phyloP scores from a whole-genome alignment of 2,329 filamentous ascomycete genomes.

The Xylariaceae sp. region DNA sequence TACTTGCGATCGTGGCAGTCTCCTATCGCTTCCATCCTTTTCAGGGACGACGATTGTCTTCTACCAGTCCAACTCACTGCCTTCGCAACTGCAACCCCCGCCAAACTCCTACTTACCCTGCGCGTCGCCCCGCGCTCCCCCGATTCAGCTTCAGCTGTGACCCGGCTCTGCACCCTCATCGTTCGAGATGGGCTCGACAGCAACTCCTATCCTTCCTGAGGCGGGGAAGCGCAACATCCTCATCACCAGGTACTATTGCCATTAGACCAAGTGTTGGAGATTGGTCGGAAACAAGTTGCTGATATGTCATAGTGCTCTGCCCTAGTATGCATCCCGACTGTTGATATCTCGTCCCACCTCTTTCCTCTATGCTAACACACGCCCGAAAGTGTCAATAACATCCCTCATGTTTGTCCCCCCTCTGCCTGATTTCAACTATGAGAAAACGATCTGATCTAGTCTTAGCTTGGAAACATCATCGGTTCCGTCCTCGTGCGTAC shows the following conservation, averaged over 20 bases:
- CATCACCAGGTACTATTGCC: slow-evolving; percentile 53
- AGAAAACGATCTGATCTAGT: background rate
- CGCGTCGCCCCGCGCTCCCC: background rate
- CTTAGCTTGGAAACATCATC: slow-evolving; percentile 73
- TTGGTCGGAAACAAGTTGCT: too few relatives aligned
- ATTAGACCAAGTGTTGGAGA: too few relatives aligned
- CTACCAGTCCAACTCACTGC: too few relatives aligned
- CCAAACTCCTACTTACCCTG: background rate
- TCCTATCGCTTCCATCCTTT: too few relatives aligned
- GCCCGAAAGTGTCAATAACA: slow-evolving; percentile 53
- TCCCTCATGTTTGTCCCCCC: slow-evolving; percentile 56
- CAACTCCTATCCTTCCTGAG: slow-evolving; percentile 55
- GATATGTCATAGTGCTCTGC: slow-evolving; percentile 62
- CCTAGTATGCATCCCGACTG: slow-evolving; percentile 49
- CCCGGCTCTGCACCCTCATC: background rate
- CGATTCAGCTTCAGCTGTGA: background rate
- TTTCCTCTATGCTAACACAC: background rate
- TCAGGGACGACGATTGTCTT: too few relatives aligned
- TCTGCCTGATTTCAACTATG: background rate
- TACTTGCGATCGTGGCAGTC: too few relatives aligned
- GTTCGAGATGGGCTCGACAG: slow-evolving; percentile 11
- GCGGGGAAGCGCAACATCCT: slow-evolving; percentile 82
- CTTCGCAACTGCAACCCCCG: too few relatives aligned
- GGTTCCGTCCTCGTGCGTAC: slow-evolving; percentile 65
- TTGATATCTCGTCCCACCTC: slow-evolving; percentile 6